phyloP scores from a whole-genome alignment of 2,329 filamentous ascomycete genomes.

The Calonectria hongkongensis region DNA sequence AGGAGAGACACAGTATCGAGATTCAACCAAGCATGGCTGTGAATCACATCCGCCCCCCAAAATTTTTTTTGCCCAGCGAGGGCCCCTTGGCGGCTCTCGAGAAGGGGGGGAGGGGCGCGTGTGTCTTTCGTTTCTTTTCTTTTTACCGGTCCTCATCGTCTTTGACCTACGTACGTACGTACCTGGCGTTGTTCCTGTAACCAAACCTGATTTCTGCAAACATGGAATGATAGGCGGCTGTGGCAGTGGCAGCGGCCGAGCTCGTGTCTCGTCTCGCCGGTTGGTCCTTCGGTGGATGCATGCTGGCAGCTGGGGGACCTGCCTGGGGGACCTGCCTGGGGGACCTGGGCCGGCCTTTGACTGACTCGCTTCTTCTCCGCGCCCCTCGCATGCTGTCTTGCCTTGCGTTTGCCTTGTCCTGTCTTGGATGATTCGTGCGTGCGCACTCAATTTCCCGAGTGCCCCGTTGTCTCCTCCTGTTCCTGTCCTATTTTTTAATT shows the following conservation, averaged over 20 bases:
- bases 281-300: too few species aligned
- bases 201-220: conserved; percentile 3
- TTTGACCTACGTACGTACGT: neutral
- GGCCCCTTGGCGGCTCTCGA: neutral
- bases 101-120: neutral
- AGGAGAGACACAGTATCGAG: neutral
- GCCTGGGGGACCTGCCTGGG: neutral
- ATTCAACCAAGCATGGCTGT: conserved; percentile 1
- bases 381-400: neutral
- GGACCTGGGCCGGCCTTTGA: neutral
- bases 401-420: neutral
- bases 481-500: neutral
- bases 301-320: too few species aligned
- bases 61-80: neutral
- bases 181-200: neutral
- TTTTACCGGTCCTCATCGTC: neutral
- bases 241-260: conserved; percentile 3
- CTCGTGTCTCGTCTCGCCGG: too few species aligned
- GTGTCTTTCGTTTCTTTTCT: neutral
- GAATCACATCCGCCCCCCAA: neutral
- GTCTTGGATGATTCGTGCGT: neutral
- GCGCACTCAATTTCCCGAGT: conserved; percentile 3
- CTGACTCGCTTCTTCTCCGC: conserved; percentile 10
- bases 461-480: conserved; percentile 31
- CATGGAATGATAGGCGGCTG: neutral